These are phyloP conservation scores for Pythium phragmitis DNA, from an alignment of 352 stramenopile species.

Conservation along the genomic window DNA sequence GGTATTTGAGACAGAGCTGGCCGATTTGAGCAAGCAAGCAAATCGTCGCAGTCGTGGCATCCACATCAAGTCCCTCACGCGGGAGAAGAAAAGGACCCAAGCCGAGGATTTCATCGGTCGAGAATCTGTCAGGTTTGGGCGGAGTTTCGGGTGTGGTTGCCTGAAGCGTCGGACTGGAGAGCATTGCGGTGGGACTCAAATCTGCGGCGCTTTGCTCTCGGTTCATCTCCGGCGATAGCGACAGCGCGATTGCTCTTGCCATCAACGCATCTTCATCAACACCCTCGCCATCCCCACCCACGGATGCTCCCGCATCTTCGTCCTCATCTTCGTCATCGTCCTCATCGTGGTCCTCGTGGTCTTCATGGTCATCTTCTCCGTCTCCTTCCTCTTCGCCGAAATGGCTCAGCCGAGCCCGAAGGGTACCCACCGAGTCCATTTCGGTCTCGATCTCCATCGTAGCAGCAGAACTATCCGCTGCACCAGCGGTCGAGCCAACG, in stretches of 20 bases:
- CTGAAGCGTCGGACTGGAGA: slow-evolving; percentile 15
- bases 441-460: slow-evolving; percentile 77
- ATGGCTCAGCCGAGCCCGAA: slow-evolving; percentile 61
- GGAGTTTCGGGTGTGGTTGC: slow-evolving; percentile 7
- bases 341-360: slow-evolving; percentile 61
- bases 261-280: slow-evolving; percentile 89
- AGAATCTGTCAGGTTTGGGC: slow-evolving; percentile 56
- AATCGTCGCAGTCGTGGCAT: slow-evolving; percentile 49
- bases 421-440: slow-evolving; percentile 53
- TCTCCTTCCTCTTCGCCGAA: slow-evolving; percentile 48
- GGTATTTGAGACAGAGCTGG: slow-evolving; percentile 70
- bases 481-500: slow-evolving; percentile 13
- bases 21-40: slow-evolving; percentile 61
- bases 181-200: slow-evolving; percentile 23
- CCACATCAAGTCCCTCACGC: slow-evolving; percentile 41
- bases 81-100: slow-evolving; percentile 65
- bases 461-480: slow-evolving; percentile 29
- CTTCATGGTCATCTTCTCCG: slow-evolving; percentile 51
- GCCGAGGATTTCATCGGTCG: slow-evolving; percentile 61
- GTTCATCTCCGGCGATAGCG: slow-evolving; percentile 78
- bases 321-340: slow-evolving; percentile 62
- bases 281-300: slow-evolving; percentile 56
- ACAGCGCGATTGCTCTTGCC: slow-evolving; percentile 86
- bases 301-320: slow-evolving; percentile 42
- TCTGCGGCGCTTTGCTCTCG: slow-evolving; percentile 50